Evolutionary conservation across 352 stramenopile species (phyloP).

Genomic region (Pythium folliculosum): DNA sequence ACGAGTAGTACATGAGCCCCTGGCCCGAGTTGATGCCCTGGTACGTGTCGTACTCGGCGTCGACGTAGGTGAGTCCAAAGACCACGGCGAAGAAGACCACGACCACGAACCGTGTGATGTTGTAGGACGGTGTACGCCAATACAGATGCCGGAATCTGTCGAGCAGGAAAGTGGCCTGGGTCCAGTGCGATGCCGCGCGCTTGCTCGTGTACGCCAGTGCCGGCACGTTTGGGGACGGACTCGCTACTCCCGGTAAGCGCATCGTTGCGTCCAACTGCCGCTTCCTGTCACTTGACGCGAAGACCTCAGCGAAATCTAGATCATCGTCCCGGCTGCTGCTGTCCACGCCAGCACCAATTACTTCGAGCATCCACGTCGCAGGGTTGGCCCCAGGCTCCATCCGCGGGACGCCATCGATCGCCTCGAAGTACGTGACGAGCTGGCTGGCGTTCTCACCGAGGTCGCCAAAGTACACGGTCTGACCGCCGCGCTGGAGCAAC

Average conservation of each 20-base stretch:
- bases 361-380: conserved; percentile 89
- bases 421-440: conserved; percentile 46
- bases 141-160: conserved; percentile 46
- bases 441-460: conserved; percentile 61
- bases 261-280: conserved; percentile 13
- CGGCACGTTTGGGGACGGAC: conserved; percentile 16
- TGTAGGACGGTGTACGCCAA: conserved; percentile 76
- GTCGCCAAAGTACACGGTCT: conserved; percentile 1
- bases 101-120: conserved; percentile 66
- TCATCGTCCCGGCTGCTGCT: conserved; percentile 18
- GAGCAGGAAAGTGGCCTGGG: conserved; percentile 39
- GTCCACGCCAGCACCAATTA: conserved; percentile 31
- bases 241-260: conserved; percentile 30
- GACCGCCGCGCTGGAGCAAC: background rate
- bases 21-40: conserved; percentile 56
- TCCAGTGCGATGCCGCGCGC: conserved; percentile 31
- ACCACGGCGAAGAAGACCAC: conserved; percentile 60
- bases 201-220: conserved; percentile 39
- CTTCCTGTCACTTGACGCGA: conserved; percentile 31
- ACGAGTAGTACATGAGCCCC: conserved; percentile 84
- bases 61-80: conserved; percentile 55
- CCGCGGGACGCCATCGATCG: conserved; percentile 52
- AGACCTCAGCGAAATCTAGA: conserved; percentile 20
- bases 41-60: conserved; percentile 46
- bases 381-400: conserved; percentile 77